Evolutionary conservation across 257 asterid species (phyloP).

Genomic region (Craterostigma plantagineum): DNA sequence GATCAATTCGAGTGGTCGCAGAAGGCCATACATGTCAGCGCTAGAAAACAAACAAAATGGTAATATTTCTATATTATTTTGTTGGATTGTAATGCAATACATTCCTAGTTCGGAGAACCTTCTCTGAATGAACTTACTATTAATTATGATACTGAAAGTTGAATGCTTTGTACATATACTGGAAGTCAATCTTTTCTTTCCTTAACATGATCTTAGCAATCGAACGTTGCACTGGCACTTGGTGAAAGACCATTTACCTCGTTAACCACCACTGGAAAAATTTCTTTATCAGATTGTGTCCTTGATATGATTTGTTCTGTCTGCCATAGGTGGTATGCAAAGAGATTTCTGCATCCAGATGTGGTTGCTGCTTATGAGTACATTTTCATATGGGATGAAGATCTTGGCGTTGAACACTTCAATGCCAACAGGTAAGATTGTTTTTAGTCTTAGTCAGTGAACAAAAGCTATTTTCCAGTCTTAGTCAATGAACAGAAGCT

Average conservation of each 20-base stretch:
- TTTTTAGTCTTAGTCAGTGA: slow-evolving; percentile 4
- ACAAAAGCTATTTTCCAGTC: no score
- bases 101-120: slow-evolving; percentile 4
- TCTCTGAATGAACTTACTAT: background rate
- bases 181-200: no score
- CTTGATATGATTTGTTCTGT: slow-evolving; percentile 5
- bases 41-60: slow-evolving; percentile 90
- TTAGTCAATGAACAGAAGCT: no score
- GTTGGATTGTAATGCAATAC: slow-evolving; percentile 7
- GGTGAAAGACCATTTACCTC: background rate
- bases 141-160: background rate
- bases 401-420: slow-evolving; percentile 97
- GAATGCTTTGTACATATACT: no score
- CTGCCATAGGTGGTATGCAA: slow-evolving; percentile 86
- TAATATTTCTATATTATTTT: slow-evolving; percentile 10
- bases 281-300: slow-evolving; percentile 3
- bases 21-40: slow-evolving; percentile 85
- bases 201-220: no score
- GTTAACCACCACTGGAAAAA: background rate
- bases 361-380: slow-evolving; percentile 90
- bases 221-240: no score
- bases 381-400: slow-evolving; percentile 98
- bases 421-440: slow-evolving; percentile 54
- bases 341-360: slow-evolving; percentile 96
- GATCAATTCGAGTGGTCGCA: slow-evolving; percentile 94